Base-by-base conservation (phyloP, 1,139 yeast genomes). In the Pneumocystis murina region DNA sequence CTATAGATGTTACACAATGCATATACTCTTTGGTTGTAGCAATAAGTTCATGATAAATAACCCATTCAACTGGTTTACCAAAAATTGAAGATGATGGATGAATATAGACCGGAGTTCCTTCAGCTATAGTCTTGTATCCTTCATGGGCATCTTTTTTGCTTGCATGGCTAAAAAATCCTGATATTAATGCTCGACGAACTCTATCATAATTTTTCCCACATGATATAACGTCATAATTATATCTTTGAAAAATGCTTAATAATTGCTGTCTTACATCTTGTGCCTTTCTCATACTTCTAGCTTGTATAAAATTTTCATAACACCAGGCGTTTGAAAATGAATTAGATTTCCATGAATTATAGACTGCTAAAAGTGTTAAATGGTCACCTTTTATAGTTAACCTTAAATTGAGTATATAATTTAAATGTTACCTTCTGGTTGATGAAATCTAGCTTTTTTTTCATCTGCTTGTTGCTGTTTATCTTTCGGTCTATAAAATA, bases 11-110 rank as follows among this genome's bases (percentile, higher is more conserved):
- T 8, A 85, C 87, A 69, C 89, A 86, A 66, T 89, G 94, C 96
- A 92, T 89, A 73, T 90, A 92, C 76, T 91, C 97, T 71, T 84
- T 84, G 4, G 89, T 80, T 0, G 97, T 92, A 70, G 88, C 77
- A 60, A 91, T 77, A 64, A 92, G 77, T 5, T 94, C 85, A 71
- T 91, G 95, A 71, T 90, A 92, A 1, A 92, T 77, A 63, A 90
- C 94, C 71, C 86, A 87, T 67, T 86, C 90, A 2, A 91, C 84
- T 24, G 79, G 81, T 69, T 85, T 86, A 20, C 85, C 87, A 71
- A 82, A 87, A 41, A 92, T 73, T 0, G 94, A 79, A 60, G 95
- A 87, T 1, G 95, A 86, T 1, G 98, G 98, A 73, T 94, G 98
- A 70, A 94, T 78, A 66, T 80, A 83, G 8, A 91, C 97, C 0